Conservation (phyloP, 768 basidiomycete genomes). For the Calocera viscosa region DNA sequence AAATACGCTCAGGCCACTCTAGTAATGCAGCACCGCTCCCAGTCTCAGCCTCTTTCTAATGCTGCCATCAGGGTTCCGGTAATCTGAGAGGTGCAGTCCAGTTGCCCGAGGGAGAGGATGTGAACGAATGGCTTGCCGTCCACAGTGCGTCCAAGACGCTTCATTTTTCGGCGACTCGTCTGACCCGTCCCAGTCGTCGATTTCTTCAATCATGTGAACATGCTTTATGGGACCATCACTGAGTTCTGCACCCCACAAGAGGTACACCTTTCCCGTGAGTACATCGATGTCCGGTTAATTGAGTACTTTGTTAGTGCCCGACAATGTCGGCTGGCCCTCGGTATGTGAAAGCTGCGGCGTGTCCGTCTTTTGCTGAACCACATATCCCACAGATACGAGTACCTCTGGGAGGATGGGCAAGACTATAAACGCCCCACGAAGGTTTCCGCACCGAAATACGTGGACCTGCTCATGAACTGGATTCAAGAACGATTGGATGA, state of each 20-base stretch:
- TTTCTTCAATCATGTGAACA: constrained; percentile 99
- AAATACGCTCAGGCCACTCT: constrained; percentile 96
- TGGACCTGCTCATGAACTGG: constrained; percentile 99
- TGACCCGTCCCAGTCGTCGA: constrained; percentile 65
- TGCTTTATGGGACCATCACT: constrained; percentile 96
- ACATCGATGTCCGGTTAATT: not conserved
- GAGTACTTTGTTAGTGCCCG: constrained; percentile 50
- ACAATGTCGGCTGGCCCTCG: constrained; percentile 93
- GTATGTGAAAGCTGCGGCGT: constrained; percentile 31
- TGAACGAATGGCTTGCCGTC: constrained; percentile 98
- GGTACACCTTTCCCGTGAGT: constrained; percentile 35
- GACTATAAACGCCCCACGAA: constrained; percentile 86
- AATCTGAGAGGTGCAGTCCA: constrained; percentile 86
- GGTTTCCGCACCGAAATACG: constrained; percentile 88
- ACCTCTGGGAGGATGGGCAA: constrained; percentile 85
- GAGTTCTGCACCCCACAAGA: constrained; percentile 95
- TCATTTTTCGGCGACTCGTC: not conserved
- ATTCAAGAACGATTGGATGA: constrained; percentile 86
- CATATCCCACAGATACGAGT: constrained; percentile 56
- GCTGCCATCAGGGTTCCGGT: constrained; percentile 63
- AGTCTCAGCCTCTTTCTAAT: not conserved
- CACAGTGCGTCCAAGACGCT: constrained; percentile 52
- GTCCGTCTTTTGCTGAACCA: not conserved
- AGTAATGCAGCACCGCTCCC: constrained; percentile 32
- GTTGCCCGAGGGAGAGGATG: constrained; percentile 91